Conservation (phyloP, 148 eudicot species). For the Vaccinium myrtillus region DNA sequence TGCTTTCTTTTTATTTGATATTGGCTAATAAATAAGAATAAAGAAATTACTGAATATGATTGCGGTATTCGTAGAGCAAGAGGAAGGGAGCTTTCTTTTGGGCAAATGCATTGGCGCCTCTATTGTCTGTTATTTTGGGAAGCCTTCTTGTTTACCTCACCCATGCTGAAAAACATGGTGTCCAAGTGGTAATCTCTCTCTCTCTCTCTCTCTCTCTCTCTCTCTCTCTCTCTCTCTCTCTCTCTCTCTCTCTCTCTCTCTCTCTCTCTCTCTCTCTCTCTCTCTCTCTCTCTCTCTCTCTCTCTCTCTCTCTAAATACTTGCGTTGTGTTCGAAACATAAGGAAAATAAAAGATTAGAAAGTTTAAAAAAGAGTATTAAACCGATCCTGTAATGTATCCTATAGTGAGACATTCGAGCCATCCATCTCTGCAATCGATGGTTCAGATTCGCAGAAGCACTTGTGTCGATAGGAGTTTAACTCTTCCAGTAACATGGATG, state of each 20-base stretch:
- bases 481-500: too few species aligned
- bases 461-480: too few species aligned
- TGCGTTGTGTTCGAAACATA: too few species aligned
- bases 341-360: too few species aligned
- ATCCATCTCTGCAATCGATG: too few species aligned
- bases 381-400: too few species aligned
- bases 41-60: neutral
- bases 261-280: neutral
- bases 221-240: neutral
- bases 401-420: too few species aligned
- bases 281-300: neutral
- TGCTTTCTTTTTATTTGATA: neutral
- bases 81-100: constrained; percentile 55
- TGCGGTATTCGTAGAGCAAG: constrained; percentile 38
- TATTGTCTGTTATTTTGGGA: constrained; percentile 55
- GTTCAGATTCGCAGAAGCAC: too few species aligned
- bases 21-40: neutral
- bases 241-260: neutral
- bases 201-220: neutral
- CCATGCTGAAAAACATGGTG: constrained; percentile 63
- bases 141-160: constrained; percentile 62
- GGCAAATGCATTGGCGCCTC: constrained; percentile 74
- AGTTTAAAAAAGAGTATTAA: too few species aligned
- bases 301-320: neutral
- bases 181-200: constrained; percentile 44